Evolutionary conservation across 306 rosid genomes (phyloP).

Genomic region (Prunus dulcis): DNA sequence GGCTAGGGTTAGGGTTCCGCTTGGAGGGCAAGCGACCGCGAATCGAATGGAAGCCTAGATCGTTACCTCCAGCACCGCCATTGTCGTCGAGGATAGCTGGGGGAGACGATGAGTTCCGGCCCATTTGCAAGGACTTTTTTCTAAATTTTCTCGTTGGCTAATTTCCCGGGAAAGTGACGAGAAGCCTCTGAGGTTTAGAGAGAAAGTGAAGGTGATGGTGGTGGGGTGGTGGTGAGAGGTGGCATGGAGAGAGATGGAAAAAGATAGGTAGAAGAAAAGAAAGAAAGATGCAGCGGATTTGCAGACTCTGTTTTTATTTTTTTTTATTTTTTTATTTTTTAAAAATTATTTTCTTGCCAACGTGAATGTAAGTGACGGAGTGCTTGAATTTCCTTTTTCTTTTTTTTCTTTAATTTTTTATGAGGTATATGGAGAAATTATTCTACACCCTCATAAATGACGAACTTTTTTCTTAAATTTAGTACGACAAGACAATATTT

Average conservation of each 20-base stretch:
- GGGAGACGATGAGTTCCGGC: slow-evolving; percentile 51
- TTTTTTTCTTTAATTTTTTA: no score
- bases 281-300: no score
- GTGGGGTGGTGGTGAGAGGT: slow-evolving; percentile 6
- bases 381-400: no score
- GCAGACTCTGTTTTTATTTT: background rate
- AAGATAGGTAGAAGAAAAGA: background rate
- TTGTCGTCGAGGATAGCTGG: slow-evolving; percentile 52
- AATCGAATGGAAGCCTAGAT: slow-evolving; percentile 59
- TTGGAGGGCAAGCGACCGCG: slow-evolving; percentile 70
- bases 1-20: slow-evolving; percentile 69
- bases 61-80: slow-evolving; percentile 37
- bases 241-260: slow-evolving; percentile 9
- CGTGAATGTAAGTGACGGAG: no score
- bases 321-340: no score
- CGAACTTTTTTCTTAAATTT: no score
- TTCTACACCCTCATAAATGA: no score
- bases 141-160: background rate
- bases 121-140: slow-evolving; percentile 35
- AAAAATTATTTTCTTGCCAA: no score
- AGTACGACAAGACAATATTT: no score
- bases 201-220: background rate
- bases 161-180: slow-evolving; percentile 40
- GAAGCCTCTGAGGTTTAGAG: background rate
- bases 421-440: no score